Evolutionary conservation across 768 basidiomycete genomes (phyloP), one percentile per base, ranked within the genome.

Genomic region (Macrocybe gigantea): DNA sequence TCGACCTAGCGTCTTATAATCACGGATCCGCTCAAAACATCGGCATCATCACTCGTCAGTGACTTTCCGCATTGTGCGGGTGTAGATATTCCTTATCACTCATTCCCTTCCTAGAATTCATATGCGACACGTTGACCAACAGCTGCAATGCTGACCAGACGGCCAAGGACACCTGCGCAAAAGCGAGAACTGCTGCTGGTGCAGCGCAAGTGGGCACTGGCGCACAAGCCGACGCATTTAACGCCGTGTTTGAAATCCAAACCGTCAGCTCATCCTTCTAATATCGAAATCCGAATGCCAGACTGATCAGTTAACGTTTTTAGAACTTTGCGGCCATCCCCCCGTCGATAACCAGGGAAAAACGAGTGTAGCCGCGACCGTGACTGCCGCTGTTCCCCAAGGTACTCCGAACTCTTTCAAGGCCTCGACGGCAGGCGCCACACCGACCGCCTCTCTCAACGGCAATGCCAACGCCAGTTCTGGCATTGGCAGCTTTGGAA

Each of bases 11-110:
- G 10, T 73, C 72, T 8, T 79, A 66, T 64, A 70, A 71, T 61
- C 78, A 79, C 48, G 75, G 72, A 13, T 79, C 79, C 12, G 79
- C 79, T 35, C 71, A 78, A 56, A 72, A 72, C 56, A 74, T 77
- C 55, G 70, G 65, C 52, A 77, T 79, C 59, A 81, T 82, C 64
- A 71, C 75, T 22, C 65, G 67, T 68, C 38, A 33, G 64, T 56
- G 32, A 10, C 7, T 36, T 12, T 22, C 22, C 22, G 22, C 22
- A 5, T n/a, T 1, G 3, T n/a, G 15, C 7, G n/a, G 22, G 10
- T 5, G 35, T 6, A 3, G n/a, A 33, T 14, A 35, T 30, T n/a
- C 11, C 41, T n/a, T 32, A 5, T 6, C 11, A 38, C n/a, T 41
- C 45, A 13, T 34, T 15, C 3, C 32, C 7, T 44, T 37, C 22